Evolutionary conservation across 106 monocot species (phyloP), one percentile per base, ranked within the genome.

Genomic region (Cymbidium sinense): DNA sequence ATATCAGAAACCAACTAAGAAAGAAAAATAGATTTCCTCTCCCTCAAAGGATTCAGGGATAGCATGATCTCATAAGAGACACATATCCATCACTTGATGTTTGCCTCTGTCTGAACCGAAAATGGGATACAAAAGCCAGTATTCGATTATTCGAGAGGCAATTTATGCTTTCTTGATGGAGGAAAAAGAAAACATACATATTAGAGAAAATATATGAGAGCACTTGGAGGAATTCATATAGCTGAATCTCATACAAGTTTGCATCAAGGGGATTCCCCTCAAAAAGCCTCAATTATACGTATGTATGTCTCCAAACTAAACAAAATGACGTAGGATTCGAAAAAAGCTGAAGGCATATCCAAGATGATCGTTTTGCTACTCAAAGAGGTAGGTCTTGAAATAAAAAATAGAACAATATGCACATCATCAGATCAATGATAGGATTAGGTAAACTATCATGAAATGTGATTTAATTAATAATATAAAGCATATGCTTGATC

Each of bases 71-170:
- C 69, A 69, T 7, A 69, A 69, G 34, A 69, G 69, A 69, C 19
- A 1, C 69, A 69, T 17, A 4, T 9, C 13, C 69, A 69, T 69
- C 31, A 34, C 18, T 69, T 69, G 15, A 69, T 69, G 18, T 69
- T 17, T 28, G 69, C 69, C 69, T 34, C 69, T 69, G 69, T 69
- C 69, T 69, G 69, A 69, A 69, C 69, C 33, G 34, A 21, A 69
- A 18, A 34, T 18, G 13, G 34, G 15, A 31, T 10, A 34, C 15
- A 33, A 1, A 62, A 25, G 4, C 34, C 9, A 69, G 1, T 9
- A 33, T 69, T 28, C 30, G 34, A 33, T 69, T 34, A 34, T 69
- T 69, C 69, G 34, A 33, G 69, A 69, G 69, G 69, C 69, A 69
- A 5, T 11, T 25, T n/a, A 30, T 17, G 11, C 67, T 15, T 67